These are phyloP conservation scores for Carallia pectinifolia DNA, from an alignment of 345 rosid species.

Conservation along the genomic window DNA sequence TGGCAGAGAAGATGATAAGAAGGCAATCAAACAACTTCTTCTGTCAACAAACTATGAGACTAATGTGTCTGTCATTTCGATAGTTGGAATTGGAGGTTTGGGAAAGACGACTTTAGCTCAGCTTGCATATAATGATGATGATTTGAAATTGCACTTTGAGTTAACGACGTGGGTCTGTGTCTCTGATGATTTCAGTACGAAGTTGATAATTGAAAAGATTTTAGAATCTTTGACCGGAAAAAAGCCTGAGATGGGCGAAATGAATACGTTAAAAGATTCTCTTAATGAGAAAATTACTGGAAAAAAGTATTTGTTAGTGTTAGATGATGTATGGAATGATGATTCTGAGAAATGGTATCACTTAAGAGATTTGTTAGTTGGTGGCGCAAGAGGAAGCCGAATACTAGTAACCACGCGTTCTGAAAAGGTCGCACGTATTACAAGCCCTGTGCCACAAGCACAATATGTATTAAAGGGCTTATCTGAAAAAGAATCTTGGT, in stretches of 20 bases:
- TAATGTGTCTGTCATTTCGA: slow-evolving; percentile 19
- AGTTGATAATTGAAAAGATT: slow-evolving; percentile 10
- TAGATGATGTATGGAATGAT: slow-evolving; percentile 29
- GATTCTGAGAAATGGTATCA: slow-evolving; percentile 12
- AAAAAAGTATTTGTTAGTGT: slow-evolving; percentile 19
- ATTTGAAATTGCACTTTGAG: slow-evolving; percentile 12
- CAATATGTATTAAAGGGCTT: slow-evolving; percentile 8
- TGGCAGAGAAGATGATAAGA: slow-evolving; percentile 23
- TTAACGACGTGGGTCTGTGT: neutral
- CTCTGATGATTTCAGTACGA: slow-evolving; percentile 9
- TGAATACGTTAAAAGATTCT: slow-evolving; percentile 5
- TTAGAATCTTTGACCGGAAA: slow-evolving; percentile 3
- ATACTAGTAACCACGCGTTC: slow-evolving; percentile 24
- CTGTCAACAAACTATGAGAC: neutral
- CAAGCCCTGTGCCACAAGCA: neutral
- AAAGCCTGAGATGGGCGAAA: neutral
- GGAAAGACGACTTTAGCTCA: slow-evolving; percentile 30
- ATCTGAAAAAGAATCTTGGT: slow-evolving; percentile 15
- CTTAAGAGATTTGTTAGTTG: slow-evolving; percentile 6
- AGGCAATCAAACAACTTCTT: neutral
- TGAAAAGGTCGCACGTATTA: slow-evolving; percentile 16
- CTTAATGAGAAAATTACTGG: neutral
- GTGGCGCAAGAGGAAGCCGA: slow-evolving; percentile 21
- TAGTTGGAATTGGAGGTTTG: slow-evolving; percentile 28
- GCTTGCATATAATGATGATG: slow-evolving; percentile 16